A percentile compares a stretch with the other conserved stretches of the same genome.
phyloP scores from a whole-genome alignment of 192 early-diverging fungal genomes.

The Podila verticillata region DNA sequence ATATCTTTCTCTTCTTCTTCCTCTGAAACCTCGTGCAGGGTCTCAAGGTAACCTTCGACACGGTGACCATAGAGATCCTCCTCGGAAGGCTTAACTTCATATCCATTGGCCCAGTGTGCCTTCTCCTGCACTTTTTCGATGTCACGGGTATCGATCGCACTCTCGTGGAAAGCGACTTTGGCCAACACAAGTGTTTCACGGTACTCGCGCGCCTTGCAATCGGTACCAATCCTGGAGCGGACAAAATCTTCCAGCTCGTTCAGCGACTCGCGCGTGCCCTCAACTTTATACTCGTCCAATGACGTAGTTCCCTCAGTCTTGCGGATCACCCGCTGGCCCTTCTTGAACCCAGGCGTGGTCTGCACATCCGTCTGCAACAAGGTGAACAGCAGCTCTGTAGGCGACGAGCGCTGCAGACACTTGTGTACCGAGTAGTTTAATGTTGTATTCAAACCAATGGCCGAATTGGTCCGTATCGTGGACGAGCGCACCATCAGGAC shows the following conservation, averaged over 20 bases:
- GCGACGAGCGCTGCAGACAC: constrained; percentile 18
- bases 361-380: constrained; percentile 39
- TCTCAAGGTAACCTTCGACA: not conserved
- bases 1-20: not conserved
- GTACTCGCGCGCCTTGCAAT: constrained; percentile 27
- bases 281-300: constrained; percentile 37
- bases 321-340: constrained; percentile 12
- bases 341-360: constrained; percentile 10
- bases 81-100: not conserved
- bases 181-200: constrained; percentile 22
- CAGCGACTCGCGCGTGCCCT: constrained; percentile 14
- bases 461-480: constrained; percentile 14
- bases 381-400: constrained; percentile 22
- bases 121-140: constrained; percentile 4
- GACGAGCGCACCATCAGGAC: constrained; percentile 32
- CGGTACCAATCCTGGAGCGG: constrained; percentile 27
- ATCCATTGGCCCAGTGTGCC: not conserved
- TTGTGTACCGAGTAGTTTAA: constrained; percentile 14
- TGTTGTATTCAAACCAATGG: constrained; percentile 5
- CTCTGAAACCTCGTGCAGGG: not conserved
- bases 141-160: not conserved
- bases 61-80: not conserved
- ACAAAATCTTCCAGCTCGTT: constrained; percentile 40
- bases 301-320: constrained; percentile 29
- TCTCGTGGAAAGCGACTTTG: constrained; percentile 25